Evolutionary conservation across 75 land plant species (phyloP).

Genomic region (Adiantum capillusveneris): DNA sequence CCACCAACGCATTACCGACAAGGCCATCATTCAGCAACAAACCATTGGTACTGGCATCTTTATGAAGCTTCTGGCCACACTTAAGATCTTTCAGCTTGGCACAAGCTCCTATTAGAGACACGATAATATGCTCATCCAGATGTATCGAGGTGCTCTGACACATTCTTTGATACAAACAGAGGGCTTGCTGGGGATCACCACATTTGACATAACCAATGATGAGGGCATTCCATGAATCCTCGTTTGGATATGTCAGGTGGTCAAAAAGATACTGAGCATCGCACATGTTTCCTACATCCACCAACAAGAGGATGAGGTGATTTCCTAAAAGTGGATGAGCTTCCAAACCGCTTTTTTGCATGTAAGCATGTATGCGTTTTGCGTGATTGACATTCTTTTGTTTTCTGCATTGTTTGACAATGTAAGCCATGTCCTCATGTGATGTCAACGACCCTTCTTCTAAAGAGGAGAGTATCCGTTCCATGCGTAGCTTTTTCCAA

Average conservation of each 20-base stretch:
- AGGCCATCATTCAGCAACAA: not conserved
- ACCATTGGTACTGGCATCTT: not conserved
- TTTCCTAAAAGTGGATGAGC: slow-evolving; percentile 2
- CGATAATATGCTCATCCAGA: not conserved
- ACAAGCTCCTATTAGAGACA: slow-evolving; percentile 4
- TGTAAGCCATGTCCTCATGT: no score
- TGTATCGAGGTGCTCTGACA: no score
- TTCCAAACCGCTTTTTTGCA: no score
- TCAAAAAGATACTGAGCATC: slow-evolving; percentile 12
- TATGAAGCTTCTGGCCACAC: slow-evolving; percentile 3
- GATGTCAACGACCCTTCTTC: no score
- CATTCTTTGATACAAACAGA: slow-evolving; percentile 3
- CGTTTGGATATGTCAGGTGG: not conserved
- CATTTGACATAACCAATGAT: slow-evolving; percentile 4
- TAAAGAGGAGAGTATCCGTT: no score
- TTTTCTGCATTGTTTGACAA: no score
- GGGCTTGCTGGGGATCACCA: not conserved
- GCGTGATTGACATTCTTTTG: no score
- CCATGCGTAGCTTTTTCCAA: no score
- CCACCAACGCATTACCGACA: slow-evolving; percentile 6
- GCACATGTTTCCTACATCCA: slow-evolving; percentile 2
- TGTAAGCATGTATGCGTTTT: no score
- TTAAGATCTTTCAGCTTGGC: not conserved
- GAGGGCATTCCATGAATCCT: slow-evolving; percentile 4
- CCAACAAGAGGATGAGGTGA: not conserved